Evolutionary conservation across 192 early-diverging fungal species (phyloP), one percentile per base, ranked within the genome.

Genomic region (Entomortierella chlamydospora): DNA sequence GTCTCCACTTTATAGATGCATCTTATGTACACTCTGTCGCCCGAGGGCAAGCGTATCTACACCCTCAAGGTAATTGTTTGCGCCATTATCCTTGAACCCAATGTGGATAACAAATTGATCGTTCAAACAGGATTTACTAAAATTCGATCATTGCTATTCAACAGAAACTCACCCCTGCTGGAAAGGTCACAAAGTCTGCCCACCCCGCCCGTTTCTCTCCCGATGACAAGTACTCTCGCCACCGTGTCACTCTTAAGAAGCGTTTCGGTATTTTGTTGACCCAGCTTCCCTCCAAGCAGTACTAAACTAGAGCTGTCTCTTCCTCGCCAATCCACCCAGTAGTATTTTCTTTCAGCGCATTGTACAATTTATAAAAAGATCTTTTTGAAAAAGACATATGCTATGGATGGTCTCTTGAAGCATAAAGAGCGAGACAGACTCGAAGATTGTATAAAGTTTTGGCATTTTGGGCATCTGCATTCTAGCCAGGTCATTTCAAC

Each of bases 141-240:
- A n/a, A n/a, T n/a, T n/a, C n/a, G n/a, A n/a, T n/a, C n/a, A n/a
- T n/a, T n/a, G n/a, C n/a, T n/a, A n/a, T n/a, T n/a, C n/a, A 61
- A 68, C 84, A 96, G 96, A 99, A 97, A 88, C 73, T 90, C 30
- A 91, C 91, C 53, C 82, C 88, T 10, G 82, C 78, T 41, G 96
- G 96, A 51, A 82, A 87, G 61, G 86, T 93, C 72, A 99, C 98
- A 61, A 95, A 96, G 82, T 96, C 95, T n/a, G 98, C 98, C 39
- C 98, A 99, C 80, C 98, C 98, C 43, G 97, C 98, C 25, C 95
- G 96, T 56, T 99, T 99, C 88, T 99, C 98, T 30, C 98, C 98
- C 55, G 96, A 99, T 82, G 98, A 99, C 91, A 97, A 98, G 87
- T 99, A 91, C 88, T 98, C 96, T 57, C 93, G 96, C 72, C 96